phyloP scores from a whole-genome alignment of 495 filamentous ascomycete genomes.

The Aspergillus sparsus region DNA sequence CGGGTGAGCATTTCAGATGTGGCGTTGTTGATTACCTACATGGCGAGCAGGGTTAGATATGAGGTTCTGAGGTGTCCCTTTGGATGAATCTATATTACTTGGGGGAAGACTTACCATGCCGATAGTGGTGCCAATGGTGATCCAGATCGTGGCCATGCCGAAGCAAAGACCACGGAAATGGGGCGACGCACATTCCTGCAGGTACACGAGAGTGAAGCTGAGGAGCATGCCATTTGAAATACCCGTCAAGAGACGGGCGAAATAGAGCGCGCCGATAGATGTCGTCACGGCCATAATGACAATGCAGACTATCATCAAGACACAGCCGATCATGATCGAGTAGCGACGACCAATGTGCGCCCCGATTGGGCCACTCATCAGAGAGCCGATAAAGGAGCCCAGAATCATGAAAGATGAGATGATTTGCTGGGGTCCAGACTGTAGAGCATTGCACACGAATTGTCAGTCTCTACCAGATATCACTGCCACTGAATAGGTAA shows the following conservation, averaged over 20 bases:
- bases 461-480: background rate
- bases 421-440: constrained; percentile 1
- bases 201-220: constrained; percentile 3
- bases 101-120: background rate
- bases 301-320: background rate
- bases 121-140: constrained; percentile 6
- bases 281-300: background rate
- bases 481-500: too few species aligned
- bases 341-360: constrained; percentile 2
- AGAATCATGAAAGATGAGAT: constrained; percentile 6
- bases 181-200: constrained; percentile 1
- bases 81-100: background rate
- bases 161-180: constrained; percentile 3
- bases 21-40: constrained; percentile 1
- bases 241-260: background rate
- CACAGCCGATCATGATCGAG: background rate
- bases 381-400: constrained; percentile 1
- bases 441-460: background rate
- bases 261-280: background rate
- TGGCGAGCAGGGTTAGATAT: background rate
- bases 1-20: constrained; percentile 1
- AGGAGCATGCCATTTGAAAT: background rate
- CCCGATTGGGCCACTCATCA: background rate
- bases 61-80: background rate
- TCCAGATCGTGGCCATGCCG: constrained; percentile 7